Percentiles rank a stretch among this genome's conserved stretches.
Conservation (phyloP, 306 rosid species). For the Dryas octopetala region DNA sequence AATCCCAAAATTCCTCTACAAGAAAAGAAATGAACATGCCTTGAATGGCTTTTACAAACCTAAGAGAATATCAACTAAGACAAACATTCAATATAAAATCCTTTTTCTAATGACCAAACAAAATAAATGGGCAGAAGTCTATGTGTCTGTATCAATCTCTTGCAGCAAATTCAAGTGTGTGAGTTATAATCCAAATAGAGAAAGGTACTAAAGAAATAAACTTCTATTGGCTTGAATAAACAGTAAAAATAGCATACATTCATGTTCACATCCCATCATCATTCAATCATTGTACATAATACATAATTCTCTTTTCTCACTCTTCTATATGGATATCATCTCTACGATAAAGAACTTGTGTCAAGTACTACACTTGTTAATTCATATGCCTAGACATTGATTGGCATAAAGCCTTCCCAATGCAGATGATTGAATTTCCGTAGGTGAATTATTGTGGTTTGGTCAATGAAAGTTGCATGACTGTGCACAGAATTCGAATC, state of each 20-base stretch:
- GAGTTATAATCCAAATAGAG: neutral
- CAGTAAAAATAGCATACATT: neutral
- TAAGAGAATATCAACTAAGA: too few relatives aligned
- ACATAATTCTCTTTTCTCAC: neutral
- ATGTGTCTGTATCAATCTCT: neutral
- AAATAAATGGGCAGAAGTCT: neutral
- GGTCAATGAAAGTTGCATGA: neutral
- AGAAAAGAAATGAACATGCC: too few relatives aligned
- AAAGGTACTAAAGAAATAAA: neutral
- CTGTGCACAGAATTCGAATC: constrained; percentile 2
- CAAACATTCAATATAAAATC: too few relatives aligned
- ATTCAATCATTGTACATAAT: neutral
- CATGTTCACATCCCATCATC: neutral
- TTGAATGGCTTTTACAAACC: too few relatives aligned
- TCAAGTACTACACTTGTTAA: neutral
- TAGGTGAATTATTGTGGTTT: neutral
- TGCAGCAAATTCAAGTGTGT: neutral
- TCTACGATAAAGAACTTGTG: neutral
- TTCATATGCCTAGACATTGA: neutral
- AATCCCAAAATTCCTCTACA: too few relatives aligned
- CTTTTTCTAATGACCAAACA: neutral
- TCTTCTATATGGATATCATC: neutral
- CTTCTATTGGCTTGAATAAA: neutral
- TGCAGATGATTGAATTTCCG: neutral
- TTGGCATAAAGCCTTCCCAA: neutral